Percentiles rank a stretch among this genome's conserved stretches.
Conservation (phyloP, 2,329 filamentous ascomycete species). For the Reticulascus tulasneorum region DNA sequence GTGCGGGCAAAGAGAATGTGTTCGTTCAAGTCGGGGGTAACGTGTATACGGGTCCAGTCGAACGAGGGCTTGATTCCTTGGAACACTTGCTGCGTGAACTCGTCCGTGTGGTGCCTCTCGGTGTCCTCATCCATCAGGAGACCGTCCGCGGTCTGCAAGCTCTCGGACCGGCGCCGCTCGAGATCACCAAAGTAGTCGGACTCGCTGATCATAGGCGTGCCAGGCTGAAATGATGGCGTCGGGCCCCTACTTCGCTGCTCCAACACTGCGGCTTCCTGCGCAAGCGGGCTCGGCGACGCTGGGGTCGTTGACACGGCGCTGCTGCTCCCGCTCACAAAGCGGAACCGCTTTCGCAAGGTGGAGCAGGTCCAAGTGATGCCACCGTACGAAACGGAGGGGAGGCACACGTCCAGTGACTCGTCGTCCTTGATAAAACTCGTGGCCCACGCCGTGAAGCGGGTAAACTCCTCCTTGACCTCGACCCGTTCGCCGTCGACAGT, state of each 20-base stretch:
- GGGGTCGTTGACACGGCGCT: constrained; percentile 29
- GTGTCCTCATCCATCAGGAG: constrained; percentile 19
- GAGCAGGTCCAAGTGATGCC: constrained; percentile 67
- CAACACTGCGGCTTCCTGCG: constrained; percentile 27
- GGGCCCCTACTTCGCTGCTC: constrained; percentile 31
- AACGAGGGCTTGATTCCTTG: constrained; percentile 52
- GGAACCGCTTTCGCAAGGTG: constrained; percentile 64
- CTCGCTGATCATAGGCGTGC: constrained; percentile 29
- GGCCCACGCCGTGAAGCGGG: constrained; percentile 67
- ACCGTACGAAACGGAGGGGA: constrained; percentile 57
- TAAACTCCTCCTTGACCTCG: constrained; percentile 44
- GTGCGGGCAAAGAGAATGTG: constrained; percentile 72
- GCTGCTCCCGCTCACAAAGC: constrained; percentile 60
- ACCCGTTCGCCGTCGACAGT: constrained; percentile 42
- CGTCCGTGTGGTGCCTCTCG: constrained; percentile 31
- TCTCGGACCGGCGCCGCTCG: constrained; percentile 4
- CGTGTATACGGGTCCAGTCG: constrained; percentile 74
- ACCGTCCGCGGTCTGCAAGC: constrained; percentile 14
- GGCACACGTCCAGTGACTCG: constrained; percentile 47
- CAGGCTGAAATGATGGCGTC: constrained; percentile 28
- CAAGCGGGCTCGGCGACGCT: constrained; percentile 33
- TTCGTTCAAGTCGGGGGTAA: constrained; percentile 58
- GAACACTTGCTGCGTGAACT: constrained; percentile 38
- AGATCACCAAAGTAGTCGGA: constrained; percentile 41
- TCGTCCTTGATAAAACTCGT: constrained; percentile 50